Conservation (phyloP, 257 asterid species). For the Vinca minor region DNA sequence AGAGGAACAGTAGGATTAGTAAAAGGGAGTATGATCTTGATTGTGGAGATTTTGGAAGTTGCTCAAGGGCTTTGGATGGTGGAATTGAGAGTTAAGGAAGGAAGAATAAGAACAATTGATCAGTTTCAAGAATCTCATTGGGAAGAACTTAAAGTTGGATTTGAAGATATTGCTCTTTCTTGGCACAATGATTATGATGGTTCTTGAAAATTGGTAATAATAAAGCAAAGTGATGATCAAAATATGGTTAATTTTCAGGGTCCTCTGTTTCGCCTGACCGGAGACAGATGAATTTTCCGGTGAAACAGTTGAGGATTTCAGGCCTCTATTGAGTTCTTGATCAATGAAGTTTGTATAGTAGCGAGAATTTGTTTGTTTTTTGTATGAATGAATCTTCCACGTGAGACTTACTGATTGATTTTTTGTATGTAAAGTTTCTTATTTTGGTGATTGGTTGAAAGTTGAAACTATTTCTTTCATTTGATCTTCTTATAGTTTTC, state of each 20-base stretch:
- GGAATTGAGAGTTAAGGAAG: conserved; percentile 54
- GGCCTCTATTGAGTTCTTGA: background rate
- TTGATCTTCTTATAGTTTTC: no score
- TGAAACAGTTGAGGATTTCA: background rate
- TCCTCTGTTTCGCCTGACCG: no score
- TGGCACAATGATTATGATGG: conserved; percentile 32
- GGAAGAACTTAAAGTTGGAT: conserved; percentile 54
- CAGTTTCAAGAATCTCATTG: conserved; percentile 57
- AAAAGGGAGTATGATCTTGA: conserved; percentile 44
- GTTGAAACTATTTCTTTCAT: background rate
- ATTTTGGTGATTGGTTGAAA: background rate
- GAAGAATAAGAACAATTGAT: no score
- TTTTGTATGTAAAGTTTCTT: conserved; percentile 6
- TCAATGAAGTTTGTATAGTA: conserved; percentile 1
- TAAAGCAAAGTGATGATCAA: background rate
- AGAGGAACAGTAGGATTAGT: conserved; percentile 54
- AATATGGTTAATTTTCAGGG: no score
- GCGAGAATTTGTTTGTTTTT: background rate
- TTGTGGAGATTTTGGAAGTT: conserved; percentile 47
- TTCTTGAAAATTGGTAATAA: conserved; percentile 17
- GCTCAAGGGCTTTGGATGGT: conserved; percentile 50
- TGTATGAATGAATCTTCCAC: conserved; percentile 6
- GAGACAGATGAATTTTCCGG: no score
- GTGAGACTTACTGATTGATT: background rate
- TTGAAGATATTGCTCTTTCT: conserved; percentile 41